Evolutionary conservation across 257 asterid species (phyloP).

Genomic region (Solanum piurae): DNA sequence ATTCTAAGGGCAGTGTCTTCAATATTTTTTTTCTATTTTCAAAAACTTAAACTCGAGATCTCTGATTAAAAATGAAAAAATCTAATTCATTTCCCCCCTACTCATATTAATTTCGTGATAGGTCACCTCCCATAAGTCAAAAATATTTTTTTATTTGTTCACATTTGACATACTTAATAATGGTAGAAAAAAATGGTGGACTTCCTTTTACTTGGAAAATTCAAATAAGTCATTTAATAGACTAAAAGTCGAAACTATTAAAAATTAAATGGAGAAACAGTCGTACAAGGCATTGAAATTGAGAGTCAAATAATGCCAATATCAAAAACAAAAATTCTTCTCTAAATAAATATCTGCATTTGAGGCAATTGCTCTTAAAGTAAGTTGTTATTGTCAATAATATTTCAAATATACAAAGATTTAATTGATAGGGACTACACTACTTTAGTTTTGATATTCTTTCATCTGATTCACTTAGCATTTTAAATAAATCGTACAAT

Average conservation of each 20-base stretch:
- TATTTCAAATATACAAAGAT: background rate
- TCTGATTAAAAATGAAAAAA: background rate
- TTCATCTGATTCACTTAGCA: background rate
- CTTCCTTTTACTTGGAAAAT: background rate
- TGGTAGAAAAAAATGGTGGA: background rate
- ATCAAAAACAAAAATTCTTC: background rate
- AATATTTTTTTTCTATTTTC: background rate
- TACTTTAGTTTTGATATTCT: background rate
- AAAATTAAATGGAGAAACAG: background rate
- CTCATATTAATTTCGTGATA: background rate
- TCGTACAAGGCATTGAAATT: background rate
- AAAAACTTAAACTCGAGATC: background rate
- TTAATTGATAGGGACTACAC: background rate
- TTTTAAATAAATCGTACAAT: background rate
- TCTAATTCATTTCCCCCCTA: background rate
- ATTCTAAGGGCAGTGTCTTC: accelerated
- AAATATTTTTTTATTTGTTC: background rate
- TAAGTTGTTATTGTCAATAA: background rate
- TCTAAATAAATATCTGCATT: background rate
- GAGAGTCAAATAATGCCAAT: background rate
- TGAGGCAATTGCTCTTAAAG: background rate
- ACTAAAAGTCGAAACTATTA: background rate
- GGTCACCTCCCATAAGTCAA: constrained; percentile 8
- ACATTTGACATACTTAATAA: background rate
- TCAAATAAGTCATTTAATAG: background rate